phyloP scores from a whole-genome alignment of 495 filamentous ascomycete species.

The Lindgomyces ingoldianus region DNA sequence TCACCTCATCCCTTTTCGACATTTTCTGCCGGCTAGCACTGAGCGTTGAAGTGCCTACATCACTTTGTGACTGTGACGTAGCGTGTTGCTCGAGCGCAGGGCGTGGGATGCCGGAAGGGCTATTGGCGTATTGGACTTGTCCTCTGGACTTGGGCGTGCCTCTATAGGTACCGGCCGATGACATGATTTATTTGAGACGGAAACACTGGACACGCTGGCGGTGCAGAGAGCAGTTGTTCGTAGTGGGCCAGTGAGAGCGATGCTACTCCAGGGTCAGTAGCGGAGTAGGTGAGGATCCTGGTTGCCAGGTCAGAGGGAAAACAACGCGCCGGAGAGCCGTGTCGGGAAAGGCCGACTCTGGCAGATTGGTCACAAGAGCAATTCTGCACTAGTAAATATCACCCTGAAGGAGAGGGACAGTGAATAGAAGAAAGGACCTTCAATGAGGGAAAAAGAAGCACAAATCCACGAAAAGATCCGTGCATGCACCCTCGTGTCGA shows the following conservation, averaged over 20 bases:
- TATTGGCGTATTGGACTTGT: slow-evolving; percentile 68
- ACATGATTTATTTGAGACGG: slow-evolving; percentile 50
- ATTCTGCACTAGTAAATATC: too few species aligned
- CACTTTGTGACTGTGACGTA: slow-evolving; percentile 64
- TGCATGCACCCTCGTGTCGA: background rate
- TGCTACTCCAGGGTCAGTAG: slow-evolving; percentile 12
- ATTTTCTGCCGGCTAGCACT: slow-evolving; percentile 91
- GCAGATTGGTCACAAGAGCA: slow-evolving; percentile 14
- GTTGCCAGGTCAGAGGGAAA: slow-evolving; percentile 28
- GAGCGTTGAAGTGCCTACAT: slow-evolving; percentile 71
- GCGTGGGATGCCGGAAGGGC: slow-evolving; percentile 80
- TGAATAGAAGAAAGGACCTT: background rate
- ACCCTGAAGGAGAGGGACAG: too few species aligned
- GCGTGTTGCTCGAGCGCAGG: slow-evolving; percentile 69
- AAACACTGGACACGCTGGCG: slow-evolving; percentile 6
- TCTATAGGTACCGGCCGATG: slow-evolving; percentile 58
- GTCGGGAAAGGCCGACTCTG: slow-evolving; percentile 18
- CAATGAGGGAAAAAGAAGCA: background rate
- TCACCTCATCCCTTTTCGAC: slow-evolving; percentile 96
- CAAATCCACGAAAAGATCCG: background rate
- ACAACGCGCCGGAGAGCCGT: slow-evolving; percentile 18
- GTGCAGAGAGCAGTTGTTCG: slow-evolving; percentile 23
- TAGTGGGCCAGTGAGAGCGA: slow-evolving; percentile 12
- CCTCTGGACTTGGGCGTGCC: slow-evolving; percentile 69
- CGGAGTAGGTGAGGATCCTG: slow-evolving; percentile 12